Conservation (phyloP, 2,329 filamentous ascomycete genomes). For the Ceratocystis cacaofunesta region DNA sequence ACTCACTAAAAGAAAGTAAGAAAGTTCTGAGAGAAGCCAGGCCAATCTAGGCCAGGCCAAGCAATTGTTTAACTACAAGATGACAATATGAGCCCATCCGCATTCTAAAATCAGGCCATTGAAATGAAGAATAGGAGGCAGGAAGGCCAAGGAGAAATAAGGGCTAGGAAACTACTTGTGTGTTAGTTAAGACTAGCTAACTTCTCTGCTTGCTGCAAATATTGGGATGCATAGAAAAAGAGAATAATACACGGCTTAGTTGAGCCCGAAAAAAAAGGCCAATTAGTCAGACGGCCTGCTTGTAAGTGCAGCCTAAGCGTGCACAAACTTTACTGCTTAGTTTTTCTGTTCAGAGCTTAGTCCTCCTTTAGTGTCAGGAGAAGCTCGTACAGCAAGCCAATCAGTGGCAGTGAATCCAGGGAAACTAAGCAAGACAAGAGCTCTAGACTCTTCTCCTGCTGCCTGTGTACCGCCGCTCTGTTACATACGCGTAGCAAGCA, state of each 20-base stretch:
- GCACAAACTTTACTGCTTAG: too few species aligned
- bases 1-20: neutral
- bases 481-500: too few species aligned
- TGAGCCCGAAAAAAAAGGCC: too few species aligned
- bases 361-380: neutral
- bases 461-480: too few species aligned
- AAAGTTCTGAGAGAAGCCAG: too few species aligned
- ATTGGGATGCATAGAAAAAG: neutral
- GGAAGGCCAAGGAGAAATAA: neutral
- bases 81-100: neutral
- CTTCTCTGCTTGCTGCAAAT: too few species aligned
- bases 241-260: neutral
- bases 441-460: neutral
- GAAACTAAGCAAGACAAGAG: neutral
- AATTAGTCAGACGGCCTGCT: too few species aligned
- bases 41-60: too few species aligned
- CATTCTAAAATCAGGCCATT: neutral
- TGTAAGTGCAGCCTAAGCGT: too few species aligned
- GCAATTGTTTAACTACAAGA: too few species aligned
- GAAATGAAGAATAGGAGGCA: neutral
- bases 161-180: neutral
- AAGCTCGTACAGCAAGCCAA: neutral
- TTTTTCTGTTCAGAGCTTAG: neutral
- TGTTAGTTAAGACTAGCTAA: neutral
- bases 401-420: neutral